Base-by-base conservation (phyloP, 1,284 basidiomycete species). In the Boletellus deceptivus region DNA sequence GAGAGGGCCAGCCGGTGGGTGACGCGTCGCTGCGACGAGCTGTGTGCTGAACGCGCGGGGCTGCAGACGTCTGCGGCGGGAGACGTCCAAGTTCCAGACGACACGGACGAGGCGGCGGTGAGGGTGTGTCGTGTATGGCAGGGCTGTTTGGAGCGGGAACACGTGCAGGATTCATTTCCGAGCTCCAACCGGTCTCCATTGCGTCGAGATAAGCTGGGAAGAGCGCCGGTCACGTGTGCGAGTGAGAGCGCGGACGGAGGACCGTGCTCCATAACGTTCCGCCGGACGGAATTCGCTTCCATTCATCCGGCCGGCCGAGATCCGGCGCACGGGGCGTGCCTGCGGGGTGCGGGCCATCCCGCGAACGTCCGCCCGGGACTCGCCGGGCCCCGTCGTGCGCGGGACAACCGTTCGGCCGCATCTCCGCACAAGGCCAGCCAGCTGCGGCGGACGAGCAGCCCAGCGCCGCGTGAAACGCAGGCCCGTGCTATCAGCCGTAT, bases 61-160 rank as follows among this genome's bases (percentile, higher is more conserved):
- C 48, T 55, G 9, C 58, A 86, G 86, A 57, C 83, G 86, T 6
- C 63, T 89, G 57, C 78, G 86, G 48, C 75, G 86, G 68, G 86
- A 89, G 66, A 88, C 86, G 18, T 86, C 83, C 33, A 88, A 88
- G 60, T 87, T 86, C 64, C 84, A 85, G 64, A 84, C 75, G 9
- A 73, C 74, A 31, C 67, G 76, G 47, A 75, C 72, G 49, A 70
- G 78, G 55, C 70, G 77, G 70, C 64, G 68, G 52, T 70, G 54
- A 68, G 47, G 22, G 20, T 50, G 50, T 27, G 20, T 42, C 20
- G 20, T 41, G n/a, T n/a, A n/a, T n/a, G n/a, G n/a, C n/a, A n/a
- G n/a, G n/a, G n/a, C n/a, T n/a, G n/a, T n/a, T n/a, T n/a, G n/a
- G n/a, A n/a, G n/a, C n/a, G n/a, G n/a, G n/a, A n/a, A n/a, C n/a